Conservation (phyloP, 1,284 basidiomycete species). For the Puccinia horiana region DNA sequence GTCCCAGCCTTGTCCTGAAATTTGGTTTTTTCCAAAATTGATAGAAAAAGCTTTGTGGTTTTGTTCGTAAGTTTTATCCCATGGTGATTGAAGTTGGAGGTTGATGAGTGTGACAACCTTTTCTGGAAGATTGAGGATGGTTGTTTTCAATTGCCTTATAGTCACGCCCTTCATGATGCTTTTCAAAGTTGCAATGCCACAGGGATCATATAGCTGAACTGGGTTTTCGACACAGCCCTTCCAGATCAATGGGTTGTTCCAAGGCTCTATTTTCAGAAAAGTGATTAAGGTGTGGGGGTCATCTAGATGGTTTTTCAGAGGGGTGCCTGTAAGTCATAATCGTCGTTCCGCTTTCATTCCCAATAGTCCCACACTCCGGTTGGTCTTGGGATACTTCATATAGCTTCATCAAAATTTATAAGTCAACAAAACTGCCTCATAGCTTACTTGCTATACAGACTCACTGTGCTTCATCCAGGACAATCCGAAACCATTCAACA, state of each 20-base stretch:
- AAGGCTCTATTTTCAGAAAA: conserved; percentile 86
- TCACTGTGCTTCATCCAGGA: conserved; percentile 96
- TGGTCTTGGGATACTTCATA: conserved; percentile 92
- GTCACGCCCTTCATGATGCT: background rate
- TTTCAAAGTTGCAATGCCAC: conserved; percentile 79
- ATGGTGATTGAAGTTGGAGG: background rate
- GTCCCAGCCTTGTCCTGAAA: background rate
- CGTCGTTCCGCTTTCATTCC: conserved; percentile 89
- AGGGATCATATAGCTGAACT: conserved; percentile 84
- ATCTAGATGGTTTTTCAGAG: conserved; percentile 97
- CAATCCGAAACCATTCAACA: conserved; percentile 94
- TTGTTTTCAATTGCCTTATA: background rate
- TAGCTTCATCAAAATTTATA: conserved; percentile 59
- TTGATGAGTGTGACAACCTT: background rate
- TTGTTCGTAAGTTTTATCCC: background rate
- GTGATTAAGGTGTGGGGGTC: conserved; percentile 95
- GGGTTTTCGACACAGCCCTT: conserved; percentile 88
- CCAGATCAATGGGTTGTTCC: conserved; percentile 63
- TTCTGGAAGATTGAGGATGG: background rate
- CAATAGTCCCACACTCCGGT: conserved; percentile 89
- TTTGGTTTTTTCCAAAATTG: background rate
- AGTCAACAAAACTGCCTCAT: too few species aligned
- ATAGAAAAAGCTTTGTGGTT: background rate
- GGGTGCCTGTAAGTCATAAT: conserved; percentile 91
- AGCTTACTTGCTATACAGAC: conserved; percentile 59